phyloP scores from a whole-genome alignment of 805 yeast species.

The Myxozyma geophila region DNA sequence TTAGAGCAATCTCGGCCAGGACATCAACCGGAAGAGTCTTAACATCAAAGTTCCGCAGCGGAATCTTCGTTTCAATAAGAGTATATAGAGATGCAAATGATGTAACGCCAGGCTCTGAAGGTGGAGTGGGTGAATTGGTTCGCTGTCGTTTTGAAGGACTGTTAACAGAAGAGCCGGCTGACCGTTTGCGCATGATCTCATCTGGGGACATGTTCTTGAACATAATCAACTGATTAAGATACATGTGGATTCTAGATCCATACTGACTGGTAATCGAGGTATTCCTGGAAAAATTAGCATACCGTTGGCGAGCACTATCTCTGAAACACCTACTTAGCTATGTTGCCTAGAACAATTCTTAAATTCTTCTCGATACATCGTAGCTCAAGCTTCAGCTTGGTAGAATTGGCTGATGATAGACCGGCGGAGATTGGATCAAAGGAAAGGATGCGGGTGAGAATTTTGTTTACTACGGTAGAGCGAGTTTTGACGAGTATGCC shows the following conservation, averaged over 20 bases:
- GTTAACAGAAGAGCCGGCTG: conserved; percentile 41
- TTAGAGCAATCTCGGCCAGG: conserved; percentile 65
- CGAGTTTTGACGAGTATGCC: conserved; percentile 68
- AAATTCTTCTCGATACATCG: conserved; percentile 68
- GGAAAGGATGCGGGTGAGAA: conserved; percentile 61
- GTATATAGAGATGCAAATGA: conserved; percentile 68
- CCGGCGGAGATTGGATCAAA: conserved; percentile 52
- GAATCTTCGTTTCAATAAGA: conserved; percentile 64
- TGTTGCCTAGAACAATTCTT: conserved; percentile 39
- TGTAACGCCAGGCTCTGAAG: not conserved
- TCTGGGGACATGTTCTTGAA: conserved; percentile 35
- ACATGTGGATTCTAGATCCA: conserved; percentile 42
- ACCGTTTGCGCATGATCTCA: conserved; percentile 34
- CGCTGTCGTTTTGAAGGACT: conserved; percentile 39
- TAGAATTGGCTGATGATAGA: conserved; percentile 23
- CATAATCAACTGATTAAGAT: conserved; percentile 41
- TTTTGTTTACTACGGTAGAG: conserved; percentile 58
- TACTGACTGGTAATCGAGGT: conserved; percentile 45
- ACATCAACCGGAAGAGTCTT: conserved; percentile 67
- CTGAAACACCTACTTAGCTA: conserved; percentile 29
- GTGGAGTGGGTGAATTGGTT: conserved; percentile 17
- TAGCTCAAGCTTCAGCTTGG: conserved; percentile 52
- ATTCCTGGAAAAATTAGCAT: conserved; percentile 7
- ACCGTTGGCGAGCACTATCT: too few species aligned
- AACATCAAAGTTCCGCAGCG: conserved; percentile 70